A percentile compares a stretch with the other conserved stretches of the same genome.
Conservation (phyloP, 805 yeast genomes). For the Pichia scutulata region DNA sequence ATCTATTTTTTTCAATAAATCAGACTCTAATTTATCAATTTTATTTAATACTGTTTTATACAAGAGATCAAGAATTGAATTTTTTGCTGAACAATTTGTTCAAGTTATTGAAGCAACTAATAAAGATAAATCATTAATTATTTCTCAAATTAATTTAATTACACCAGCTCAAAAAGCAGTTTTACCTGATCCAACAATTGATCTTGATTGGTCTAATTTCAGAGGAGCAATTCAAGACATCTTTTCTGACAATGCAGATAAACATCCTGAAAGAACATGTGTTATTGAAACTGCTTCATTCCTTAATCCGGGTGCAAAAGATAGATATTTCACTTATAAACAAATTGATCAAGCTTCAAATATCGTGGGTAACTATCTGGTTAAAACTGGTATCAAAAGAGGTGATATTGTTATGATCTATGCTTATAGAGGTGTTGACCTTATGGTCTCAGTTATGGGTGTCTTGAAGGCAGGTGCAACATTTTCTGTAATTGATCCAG, state of each 20-base stretch:
- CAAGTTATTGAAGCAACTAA: constrained; percentile 40
- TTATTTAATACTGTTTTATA: constrained; percentile 73
- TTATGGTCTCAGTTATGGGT: constrained; percentile 96
- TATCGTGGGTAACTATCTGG: constrained; percentile 82
- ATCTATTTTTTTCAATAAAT: constrained; percentile 45
- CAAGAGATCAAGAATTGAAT: constrained; percentile 57
- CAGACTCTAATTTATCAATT: constrained; percentile 33
- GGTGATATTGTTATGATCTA: constrained; percentile 98
- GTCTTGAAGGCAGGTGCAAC: constrained; percentile 98
- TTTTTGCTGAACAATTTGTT: constrained; percentile 65
- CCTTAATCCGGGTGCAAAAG: constrained; percentile 41
- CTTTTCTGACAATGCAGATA: constrained; percentile 77
- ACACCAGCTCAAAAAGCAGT: constrained; percentile 53
- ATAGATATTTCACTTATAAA: constrained; percentile 72
- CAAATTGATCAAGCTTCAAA: constrained; percentile 93
- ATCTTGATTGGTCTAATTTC: constrained; percentile 84
- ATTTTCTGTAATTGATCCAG: constrained; percentile 97
- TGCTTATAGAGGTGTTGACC: constrained; percentile 95
- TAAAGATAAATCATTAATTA: constrained; percentile 31
- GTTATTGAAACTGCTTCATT: constrained; percentile 86
- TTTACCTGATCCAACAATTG: constrained; percentile 82
- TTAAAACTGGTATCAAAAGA: constrained; percentile 68
- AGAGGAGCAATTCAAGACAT: constrained; percentile 97
- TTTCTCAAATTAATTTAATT: constrained; percentile 59
- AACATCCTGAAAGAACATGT: constrained; percentile 80